Evolutionary conservation across 192 early-diverging fungal genomes (phyloP), one percentile per base, ranked within the genome.

Genomic region (Coemansia sp.): DNA sequence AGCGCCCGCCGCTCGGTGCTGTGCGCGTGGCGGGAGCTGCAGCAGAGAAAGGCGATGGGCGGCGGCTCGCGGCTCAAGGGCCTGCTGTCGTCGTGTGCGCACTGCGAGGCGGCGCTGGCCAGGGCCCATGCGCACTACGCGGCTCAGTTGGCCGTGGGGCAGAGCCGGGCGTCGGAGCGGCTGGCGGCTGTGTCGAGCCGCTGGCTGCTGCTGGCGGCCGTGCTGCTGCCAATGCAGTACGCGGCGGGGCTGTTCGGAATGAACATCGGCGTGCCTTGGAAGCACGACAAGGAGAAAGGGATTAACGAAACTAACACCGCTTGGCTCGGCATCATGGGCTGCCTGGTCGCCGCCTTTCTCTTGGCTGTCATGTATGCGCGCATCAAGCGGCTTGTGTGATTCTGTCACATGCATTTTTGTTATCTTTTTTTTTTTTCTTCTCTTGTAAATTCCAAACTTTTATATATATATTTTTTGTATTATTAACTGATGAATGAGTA

Each of bases 111-210:
- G 64, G 91, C 89, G 19, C 77, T 96, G 17, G 76, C 87, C 3
- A 67, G 93, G 12, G 84, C 91, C 0, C 92, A 96, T 68, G 84
- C 87, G 9, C 94, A 95, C 66, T 93, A 94, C 62, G 78, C 94
- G 58, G 93, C 92, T 19, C 90, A 89, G 71, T 87, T 94, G 65
- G 87, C 86, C 11, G 86, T 95, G 20, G 91, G 90, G 45, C 78
- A 92, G 67, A 86, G 86, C 9, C 75, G 83, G 29, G 79, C 84
- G 11, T 80, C 71, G 3, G 68, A 88, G 11, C 85, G 86, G 9
- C 79, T 80, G 46, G 62, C 68, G 7, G 20, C 55, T 24, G 67
- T 77, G 41, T 69, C 75, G 4, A 65, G 34, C 44, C 62, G 66
- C 2, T 77, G 74, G 71, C 34, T 74, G 42, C 67, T 77, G 15